Percentiles rank a stretch among this genome's conserved stretches.
These are phyloP conservation scores for Reticulascus tulasneorum DNA, from an alignment of 2,329 filamentous ascomycete genomes.

Conservation along the genomic window DNA sequence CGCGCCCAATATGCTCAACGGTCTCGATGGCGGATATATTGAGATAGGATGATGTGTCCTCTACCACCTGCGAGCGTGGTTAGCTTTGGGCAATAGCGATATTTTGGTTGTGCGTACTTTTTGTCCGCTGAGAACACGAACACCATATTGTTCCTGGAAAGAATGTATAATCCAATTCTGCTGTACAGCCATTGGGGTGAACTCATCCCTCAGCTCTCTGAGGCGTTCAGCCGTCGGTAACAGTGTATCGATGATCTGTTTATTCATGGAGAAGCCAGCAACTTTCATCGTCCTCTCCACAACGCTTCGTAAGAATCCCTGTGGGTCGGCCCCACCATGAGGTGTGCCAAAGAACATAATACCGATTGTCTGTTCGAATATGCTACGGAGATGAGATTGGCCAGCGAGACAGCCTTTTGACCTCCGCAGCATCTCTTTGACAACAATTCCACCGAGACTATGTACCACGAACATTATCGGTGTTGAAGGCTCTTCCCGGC, in stretches of 20 bases:
- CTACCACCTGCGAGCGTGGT: conserved; percentile 31
- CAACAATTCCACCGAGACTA: conserved; percentile 29
- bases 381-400: conserved; percentile 7
- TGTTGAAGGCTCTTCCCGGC: conserved; percentile 15
- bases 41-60: conserved; percentile 32
- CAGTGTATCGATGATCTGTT: conserved; percentile 27
- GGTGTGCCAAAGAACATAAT: conserved; percentile 31
- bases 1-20: conserved; percentile 24
- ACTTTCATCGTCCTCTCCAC: conserved; percentile 12
- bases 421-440: conserved; percentile 21
- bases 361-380: conserved; percentile 20
- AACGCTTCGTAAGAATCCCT: conserved; percentile 17
- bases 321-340: conserved; percentile 22
- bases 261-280: conserved; percentile 21
- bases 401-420: conserved; percentile 6
- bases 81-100: too few species aligned
- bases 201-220: conserved; percentile 25
- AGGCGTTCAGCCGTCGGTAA: conserved; percentile 28
- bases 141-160: conserved; percentile 26
- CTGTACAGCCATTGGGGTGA: conserved; percentile 21
- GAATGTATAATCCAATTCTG: conserved; percentile 28
- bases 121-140: conserved; percentile 2
- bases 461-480: conserved; percentile 27
- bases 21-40: conserved; percentile 23
- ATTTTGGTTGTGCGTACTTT: too few species aligned